Evolutionary conservation across 1,139 yeast species (phyloP).

Genomic region (Magnusiomyces paraingens): DNA sequence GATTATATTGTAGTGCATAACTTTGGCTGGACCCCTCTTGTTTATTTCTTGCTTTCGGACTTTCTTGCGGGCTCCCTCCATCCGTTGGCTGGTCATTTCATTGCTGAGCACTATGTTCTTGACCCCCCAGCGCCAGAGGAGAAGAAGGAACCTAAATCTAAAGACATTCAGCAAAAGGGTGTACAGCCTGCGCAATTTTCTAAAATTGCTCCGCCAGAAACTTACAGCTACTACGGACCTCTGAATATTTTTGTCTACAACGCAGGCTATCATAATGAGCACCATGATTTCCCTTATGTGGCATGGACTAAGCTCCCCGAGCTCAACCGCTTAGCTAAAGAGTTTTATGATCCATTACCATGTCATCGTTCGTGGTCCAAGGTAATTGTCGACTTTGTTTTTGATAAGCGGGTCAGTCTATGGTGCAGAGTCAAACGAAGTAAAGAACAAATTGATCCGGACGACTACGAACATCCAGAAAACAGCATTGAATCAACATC

Average conservation of each 20-base stretch:
- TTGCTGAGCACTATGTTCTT: conserved; percentile 86
- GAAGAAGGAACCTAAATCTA: conserved; percentile 19
- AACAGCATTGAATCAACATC: not conserved
- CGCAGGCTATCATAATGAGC: conserved; percentile 91
- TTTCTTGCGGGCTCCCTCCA: conserved; percentile 88
- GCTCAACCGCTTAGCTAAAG: conserved; percentile 61
- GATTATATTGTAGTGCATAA: conserved; percentile 50
- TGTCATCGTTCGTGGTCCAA: conserved; percentile 71
- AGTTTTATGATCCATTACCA: conserved; percentile 79
- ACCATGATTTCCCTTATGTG: conserved; percentile 89
- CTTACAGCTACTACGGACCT: conserved; percentile 82
- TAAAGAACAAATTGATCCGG: conserved; percentile 18
- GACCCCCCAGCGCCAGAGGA: conserved; percentile 41
- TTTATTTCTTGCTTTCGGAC: conserved; percentile 67
- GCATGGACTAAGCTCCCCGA: conserved; percentile 81
- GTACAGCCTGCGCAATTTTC: conserved; percentile 9
- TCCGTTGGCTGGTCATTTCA: conserved; percentile 93
- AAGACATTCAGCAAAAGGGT: conserved; percentile 23
- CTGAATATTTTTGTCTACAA: conserved; percentile 79
- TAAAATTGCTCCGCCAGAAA: conserved; percentile 52
- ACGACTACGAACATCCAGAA: conserved; percentile 17
- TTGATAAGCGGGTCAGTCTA: conserved; percentile 59
- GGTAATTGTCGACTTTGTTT: conserved; percentile 66
- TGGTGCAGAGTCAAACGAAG: conserved; percentile 75
- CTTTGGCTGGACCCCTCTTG: conserved; percentile 61